phyloP scores from a whole-genome alignment of 129 eudicot genomes.

The Tagetes erecta region DNA sequence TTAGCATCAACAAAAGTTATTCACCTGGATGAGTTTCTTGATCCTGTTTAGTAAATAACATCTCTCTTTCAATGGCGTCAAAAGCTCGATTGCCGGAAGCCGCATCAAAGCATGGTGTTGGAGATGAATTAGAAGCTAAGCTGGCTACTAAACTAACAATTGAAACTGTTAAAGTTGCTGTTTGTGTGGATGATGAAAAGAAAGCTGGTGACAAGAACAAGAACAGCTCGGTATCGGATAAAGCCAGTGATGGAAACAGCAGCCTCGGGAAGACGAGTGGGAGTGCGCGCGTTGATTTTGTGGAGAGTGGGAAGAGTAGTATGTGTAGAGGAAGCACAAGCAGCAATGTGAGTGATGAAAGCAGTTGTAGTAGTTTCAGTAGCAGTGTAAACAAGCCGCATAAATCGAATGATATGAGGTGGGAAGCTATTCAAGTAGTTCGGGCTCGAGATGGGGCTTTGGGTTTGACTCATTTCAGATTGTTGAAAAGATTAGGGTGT shows the following conservation, averaged over 20 bases:
- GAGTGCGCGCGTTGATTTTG: slow-evolving; percentile 36
- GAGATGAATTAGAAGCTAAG: slow-evolving; percentile 36
- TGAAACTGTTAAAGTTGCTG: slow-evolving; percentile 18
- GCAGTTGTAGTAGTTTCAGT: slow-evolving; percentile 74
- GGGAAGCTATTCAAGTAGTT: slow-evolving; percentile 68
- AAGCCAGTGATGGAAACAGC: slow-evolving; percentile 40
- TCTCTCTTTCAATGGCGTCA: slow-evolving; percentile 47
- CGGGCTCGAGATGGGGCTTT: slow-evolving; percentile 60
- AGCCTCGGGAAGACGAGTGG: slow-evolving; percentile 48
- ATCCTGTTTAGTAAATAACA: slow-evolving; percentile 16
- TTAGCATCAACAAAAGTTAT: slow-evolving; percentile 9
- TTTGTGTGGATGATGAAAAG: slow-evolving; percentile 43
- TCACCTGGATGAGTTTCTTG: slow-evolving; percentile 20
- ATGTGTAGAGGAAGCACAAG: slow-evolving; percentile 51
- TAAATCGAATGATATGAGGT: slow-evolving; percentile 61
- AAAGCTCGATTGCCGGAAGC: slow-evolving; percentile 27
- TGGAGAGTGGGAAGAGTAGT: slow-evolving; percentile 65
- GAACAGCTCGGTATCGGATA: slow-evolving; percentile 53
- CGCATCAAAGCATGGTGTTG: slow-evolving; percentile 13
- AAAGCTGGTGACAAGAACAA: slow-evolving; percentile 43
- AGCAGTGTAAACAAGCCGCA: slow-evolving; percentile 65
- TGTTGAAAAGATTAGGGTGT: slow-evolving; percentile 81
- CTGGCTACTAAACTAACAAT: slow-evolving; percentile 28
- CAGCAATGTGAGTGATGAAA: slow-evolving; percentile 69
- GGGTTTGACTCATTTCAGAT: slow-evolving; percentile 74